These are phyloP conservation scores for Termitomyces sp. DNA, from an alignment of 768 basidiomycete species.

Conservation along the genomic window DNA sequence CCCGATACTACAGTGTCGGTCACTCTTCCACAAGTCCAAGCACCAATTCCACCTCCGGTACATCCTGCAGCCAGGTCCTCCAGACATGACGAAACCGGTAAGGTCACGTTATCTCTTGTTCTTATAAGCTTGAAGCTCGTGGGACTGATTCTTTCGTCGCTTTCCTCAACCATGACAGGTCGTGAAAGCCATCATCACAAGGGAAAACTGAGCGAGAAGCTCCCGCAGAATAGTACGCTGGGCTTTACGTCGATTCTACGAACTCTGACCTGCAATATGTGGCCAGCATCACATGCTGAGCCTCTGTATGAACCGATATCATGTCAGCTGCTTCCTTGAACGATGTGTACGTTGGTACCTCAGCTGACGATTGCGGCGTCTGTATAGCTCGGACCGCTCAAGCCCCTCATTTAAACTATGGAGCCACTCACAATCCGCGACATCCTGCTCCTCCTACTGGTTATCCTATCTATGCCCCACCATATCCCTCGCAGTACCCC, in stretches of 20 bases:
- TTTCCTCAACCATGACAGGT: slow-evolving; percentile 3
- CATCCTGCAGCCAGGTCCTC: slow-evolving; percentile 6
- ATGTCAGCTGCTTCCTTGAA: not conserved
- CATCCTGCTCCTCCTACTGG: not conserved
- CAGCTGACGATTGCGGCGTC: not conserved
- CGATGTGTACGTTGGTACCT: not conserved
- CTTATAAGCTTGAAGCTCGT: not conserved
- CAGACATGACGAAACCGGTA: slow-evolving; percentile 10
- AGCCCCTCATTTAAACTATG: not conserved
- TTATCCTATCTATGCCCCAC: not conserved
- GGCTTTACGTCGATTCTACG: slow-evolving; percentile 13
- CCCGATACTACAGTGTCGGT: not conserved
- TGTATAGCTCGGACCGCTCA: not conserved
- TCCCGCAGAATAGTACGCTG: slow-evolving; percentile 17
- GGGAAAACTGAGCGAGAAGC: slow-evolving; percentile 6
- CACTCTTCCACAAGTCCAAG: not conserved
- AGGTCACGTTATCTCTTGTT: slow-evolving; percentile 2
- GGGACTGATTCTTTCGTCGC: slow-evolving; percentile 3
- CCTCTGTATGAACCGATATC: slow-evolving; percentile 1
- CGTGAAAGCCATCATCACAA: slow-evolving; percentile 11
- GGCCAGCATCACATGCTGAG: slow-evolving; percentile 14
- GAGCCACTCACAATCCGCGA: not conserved
- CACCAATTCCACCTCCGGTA: slow-evolving; percentile 1
- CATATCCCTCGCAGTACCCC: not conserved
- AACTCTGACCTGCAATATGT: slow-evolving; percentile 15